A percentile compares a stretch with the other conserved stretches of the same genome.
Evolutionary conservation across 495 filamentous ascomycete species (phyloP).

Genomic region (Stereocaulon alpinum): DNA sequence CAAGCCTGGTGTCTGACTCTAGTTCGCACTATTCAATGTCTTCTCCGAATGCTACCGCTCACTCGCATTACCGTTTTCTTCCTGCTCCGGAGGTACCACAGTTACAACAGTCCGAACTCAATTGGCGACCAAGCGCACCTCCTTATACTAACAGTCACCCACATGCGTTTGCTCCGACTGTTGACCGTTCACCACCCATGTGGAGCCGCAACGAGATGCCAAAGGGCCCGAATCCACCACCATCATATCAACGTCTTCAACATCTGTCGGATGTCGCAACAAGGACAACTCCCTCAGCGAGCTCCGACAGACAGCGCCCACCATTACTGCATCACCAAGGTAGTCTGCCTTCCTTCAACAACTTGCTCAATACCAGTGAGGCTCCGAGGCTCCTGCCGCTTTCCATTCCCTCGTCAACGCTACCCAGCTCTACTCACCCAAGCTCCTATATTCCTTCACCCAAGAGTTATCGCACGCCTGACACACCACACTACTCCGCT

Average conservation of each 20-base stretch:
- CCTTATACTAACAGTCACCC: constrained; percentile 1
- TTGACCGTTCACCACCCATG: constrained; percentile 5
- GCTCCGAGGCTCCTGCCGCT: neutral
- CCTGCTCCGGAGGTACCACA: constrained; percentile 1
- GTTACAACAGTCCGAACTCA: neutral
- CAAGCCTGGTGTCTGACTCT: constrained; percentile 62
- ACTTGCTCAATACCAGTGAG: neutral
- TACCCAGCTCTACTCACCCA: neutral
- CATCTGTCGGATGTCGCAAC: constrained; percentile 17
- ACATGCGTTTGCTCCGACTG: neutral
- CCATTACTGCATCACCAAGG: constrained; percentile 6
- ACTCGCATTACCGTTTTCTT: constrained; percentile 7
- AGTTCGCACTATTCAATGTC: constrained; percentile 48
- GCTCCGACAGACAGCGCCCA: neutral
- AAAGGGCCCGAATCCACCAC: constrained; percentile 8
- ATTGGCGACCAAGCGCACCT: constrained; percentile 6
- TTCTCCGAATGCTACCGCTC: constrained; percentile 27
- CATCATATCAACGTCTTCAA: constrained; percentile 14
- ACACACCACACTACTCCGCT: neutral
- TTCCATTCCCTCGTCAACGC: neutral
- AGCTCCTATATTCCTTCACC: neutral
- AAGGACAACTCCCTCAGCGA: neutral
- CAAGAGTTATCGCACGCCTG: neutral
- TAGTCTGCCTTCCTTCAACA: constrained; percentile 13
- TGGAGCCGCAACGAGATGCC: constrained; percentile 3